These are phyloP conservation scores for Ilex paraguariensis DNA, from an alignment of 305 asterid genomes.

Conservation along the genomic window DNA sequence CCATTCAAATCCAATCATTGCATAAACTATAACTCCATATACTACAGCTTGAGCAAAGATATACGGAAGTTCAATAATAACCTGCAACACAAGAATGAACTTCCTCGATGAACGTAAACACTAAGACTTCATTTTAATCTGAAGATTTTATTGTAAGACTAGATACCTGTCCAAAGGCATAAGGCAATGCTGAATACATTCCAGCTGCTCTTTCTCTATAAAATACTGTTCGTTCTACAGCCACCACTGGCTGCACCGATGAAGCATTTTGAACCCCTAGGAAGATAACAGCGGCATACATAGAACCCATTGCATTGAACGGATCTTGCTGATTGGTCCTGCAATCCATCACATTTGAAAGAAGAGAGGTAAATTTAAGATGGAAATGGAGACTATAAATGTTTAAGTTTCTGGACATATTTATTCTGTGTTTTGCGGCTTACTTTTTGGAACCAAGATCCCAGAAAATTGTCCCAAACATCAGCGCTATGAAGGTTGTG, in stretches of 20 bases:
- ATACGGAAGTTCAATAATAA: conserved; percentile 3
- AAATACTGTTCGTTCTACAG: conserved; percentile 2
- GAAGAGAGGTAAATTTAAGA: neutral
- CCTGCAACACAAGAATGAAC: neutral
- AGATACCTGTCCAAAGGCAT: conserved; percentile 5
- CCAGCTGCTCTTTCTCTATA: conserved; percentile 5
- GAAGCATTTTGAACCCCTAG: conserved; percentile 1
- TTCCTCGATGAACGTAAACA: neutral
- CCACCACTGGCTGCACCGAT: conserved; percentile 5
- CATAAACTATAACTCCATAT: conserved; percentile 5
- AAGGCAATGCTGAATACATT: conserved; percentile 7
- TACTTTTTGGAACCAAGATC: conserved; percentile 5
- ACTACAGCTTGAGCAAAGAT: neutral
- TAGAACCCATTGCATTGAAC: conserved; percentile 2
- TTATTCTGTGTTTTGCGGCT: neutral
- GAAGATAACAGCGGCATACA: conserved; percentile 7
- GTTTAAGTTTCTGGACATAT: too few species aligned
- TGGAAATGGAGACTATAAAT: neutral
- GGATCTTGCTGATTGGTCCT: neutral
- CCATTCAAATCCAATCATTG: conserved; percentile 9
- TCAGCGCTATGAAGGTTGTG: conserved; percentile 1
- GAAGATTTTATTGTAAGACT: neutral
- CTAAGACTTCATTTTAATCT: too few species aligned
- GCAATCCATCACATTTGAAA: neutral
- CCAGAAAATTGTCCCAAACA: conserved; percentile 6